Base-by-base conservation (phyloP, 2,329 filamentous ascomycete species). In the Fusarium sp. region DNA sequence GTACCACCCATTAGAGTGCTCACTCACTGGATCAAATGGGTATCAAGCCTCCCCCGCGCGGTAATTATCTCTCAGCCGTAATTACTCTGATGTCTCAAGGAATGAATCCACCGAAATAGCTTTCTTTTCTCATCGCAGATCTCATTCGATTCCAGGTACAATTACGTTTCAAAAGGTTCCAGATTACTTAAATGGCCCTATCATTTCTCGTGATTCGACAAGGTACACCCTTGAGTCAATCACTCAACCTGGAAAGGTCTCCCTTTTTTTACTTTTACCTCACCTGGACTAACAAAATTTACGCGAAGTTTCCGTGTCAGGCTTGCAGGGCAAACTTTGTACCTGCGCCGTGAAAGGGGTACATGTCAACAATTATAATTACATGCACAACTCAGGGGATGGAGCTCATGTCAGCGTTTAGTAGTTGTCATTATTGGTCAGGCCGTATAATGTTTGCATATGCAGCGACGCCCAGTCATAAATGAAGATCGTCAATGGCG, bases 401-500 rank as follows among this genome's bases (percentile, higher is more conserved):
- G 16, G 31, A 25, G 11, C 19, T 21, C 28, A 23, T 34, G 23
- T 39, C 31, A 25, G 18, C 13, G n/a, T 61, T 19, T 23, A 2
- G 16, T 8, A 10, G 7, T 5, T 16, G 16, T 48, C 14, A 2
- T 16, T 11, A 63, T 57, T 63, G 60, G 60, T 31, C 14, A 42
- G 31, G 14, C 2, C 34, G 49, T 63, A 63, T 7, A 21, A 6
- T 4, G 28, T 21, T 26, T 48, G 30, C 31, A 19, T 41, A 13
- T 45, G 21, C 42, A 44, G 16, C 25, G 34, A 18, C 16, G 44
- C 19, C 37, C 4, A 8, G 14, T 53, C 43, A 21, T 44, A 21
- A 14, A 63, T 63, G 14, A 43, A 44, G 60, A 63, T 49, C 49
- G 28, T 39, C 60, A 23, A 44, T 63, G 48, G 46, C 46, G 28